Conservation (phyloP, 1,284 basidiomycete species). For the Melanopsichium pennsylvanicum region DNA sequence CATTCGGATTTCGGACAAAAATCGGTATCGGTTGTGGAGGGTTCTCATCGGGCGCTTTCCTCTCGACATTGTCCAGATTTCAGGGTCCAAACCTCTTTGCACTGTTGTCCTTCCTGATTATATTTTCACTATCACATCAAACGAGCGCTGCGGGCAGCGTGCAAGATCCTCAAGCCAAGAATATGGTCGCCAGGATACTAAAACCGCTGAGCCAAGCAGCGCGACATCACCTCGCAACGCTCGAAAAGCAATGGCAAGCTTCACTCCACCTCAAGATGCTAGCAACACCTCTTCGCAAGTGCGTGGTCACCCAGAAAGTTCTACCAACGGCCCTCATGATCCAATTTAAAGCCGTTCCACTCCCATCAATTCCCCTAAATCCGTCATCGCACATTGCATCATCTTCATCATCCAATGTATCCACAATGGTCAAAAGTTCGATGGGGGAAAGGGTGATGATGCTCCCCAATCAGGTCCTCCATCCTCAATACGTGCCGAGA, state of each 20-base stretch:
- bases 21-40: constrained; percentile 29
- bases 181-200: background rate
- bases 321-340: constrained; percentile 24
- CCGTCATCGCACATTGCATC: too few relatives aligned
- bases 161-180: background rate
- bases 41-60: constrained; percentile 5
- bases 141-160: too few relatives aligned
- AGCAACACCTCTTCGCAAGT: constrained; percentile 19
- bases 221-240: background rate
- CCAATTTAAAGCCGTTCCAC: constrained; percentile 23
- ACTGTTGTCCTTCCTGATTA: background rate
- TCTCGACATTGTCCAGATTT: background rate
- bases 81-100: constrained; percentile 24
- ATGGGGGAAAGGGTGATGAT: constrained; percentile 3
- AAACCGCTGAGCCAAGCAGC: background rate
- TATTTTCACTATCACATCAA: background rate
- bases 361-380: background rate
- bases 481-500: constrained; percentile 2
- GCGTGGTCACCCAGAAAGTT: constrained; percentile 25
- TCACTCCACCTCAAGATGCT: constrained; percentile 33
- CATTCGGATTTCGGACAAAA: constrained; percentile 10
- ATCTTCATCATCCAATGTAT: background rate
- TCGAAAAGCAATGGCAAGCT: constrained; percentile 18
- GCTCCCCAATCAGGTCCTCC: constrained; percentile 20
- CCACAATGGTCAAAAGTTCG: too few relatives aligned